A percentile compares a stretch with the other conserved stretches of the same genome.
Evolutionary conservation across 371 early-diverging fungal species (phyloP).

Genomic region (Mortierella sp.): DNA sequence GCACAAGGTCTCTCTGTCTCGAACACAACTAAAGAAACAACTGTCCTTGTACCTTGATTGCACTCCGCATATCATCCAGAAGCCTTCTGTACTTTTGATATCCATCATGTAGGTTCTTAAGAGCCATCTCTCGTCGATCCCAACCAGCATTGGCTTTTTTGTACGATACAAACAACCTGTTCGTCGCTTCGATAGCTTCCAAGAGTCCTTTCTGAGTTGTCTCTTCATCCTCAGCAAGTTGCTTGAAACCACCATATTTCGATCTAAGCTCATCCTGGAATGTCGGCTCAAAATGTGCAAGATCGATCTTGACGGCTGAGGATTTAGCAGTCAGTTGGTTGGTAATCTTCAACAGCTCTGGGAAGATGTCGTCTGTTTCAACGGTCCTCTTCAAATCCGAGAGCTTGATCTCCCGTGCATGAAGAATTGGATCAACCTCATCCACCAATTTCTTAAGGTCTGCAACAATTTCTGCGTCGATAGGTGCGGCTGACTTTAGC

Average conservation of each 20-base stretch:
- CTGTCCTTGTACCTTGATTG: slow-evolving; percentile 60
- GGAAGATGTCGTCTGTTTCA: slow-evolving; percentile 78
- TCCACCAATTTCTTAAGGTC: slow-evolving; percentile 62
- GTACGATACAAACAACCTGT: slow-evolving; percentile 70
- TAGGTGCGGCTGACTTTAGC: slow-evolving; percentile 50
- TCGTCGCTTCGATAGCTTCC: slow-evolving; percentile 66
- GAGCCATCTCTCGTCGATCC: slow-evolving; percentile 70
- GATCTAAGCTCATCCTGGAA: slow-evolving; percentile 67
- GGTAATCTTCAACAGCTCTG: slow-evolving; percentile 56
- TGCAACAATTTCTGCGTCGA: slow-evolving; percentile 61
- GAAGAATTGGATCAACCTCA: slow-evolving; percentile 59
- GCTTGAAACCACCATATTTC: slow-evolving; percentile 72
- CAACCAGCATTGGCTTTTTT: slow-evolving; percentile 61
- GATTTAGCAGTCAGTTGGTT: slow-evolving; percentile 59
- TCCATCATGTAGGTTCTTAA: slow-evolving; percentile 74
- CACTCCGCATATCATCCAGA: slow-evolving; percentile 73
- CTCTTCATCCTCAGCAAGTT: slow-evolving; percentile 65
- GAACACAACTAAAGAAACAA: too few species aligned
- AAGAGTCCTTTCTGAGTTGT: slow-evolving; percentile 73
- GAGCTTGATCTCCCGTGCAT: slow-evolving; percentile 62
- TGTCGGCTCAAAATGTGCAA: slow-evolving; percentile 75
- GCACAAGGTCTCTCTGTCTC: too few species aligned
- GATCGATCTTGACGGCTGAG: slow-evolving; percentile 73
- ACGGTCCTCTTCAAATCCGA: slow-evolving; percentile 67
- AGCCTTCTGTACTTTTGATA: slow-evolving; percentile 76